phyloP scores from a whole-genome alignment of 441 rosid species.

The Pelargonium myrrhifolium region DNA sequence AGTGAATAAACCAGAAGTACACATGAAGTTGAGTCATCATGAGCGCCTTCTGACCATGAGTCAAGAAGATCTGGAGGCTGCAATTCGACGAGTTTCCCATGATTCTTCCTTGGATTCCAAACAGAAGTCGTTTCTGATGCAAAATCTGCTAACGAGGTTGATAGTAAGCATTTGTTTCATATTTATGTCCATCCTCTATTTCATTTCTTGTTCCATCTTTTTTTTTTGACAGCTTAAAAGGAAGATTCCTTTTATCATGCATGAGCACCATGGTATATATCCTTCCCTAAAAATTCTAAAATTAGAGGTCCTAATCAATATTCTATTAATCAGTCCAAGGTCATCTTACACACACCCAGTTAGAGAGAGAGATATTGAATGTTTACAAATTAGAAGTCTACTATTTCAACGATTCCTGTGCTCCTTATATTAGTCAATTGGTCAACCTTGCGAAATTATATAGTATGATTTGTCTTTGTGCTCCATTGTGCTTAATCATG shows the following conservation, averaged over 20 bases:
- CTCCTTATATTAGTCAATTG: not conserved
- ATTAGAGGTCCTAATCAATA: constrained; percentile 2
- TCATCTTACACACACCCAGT: no score
- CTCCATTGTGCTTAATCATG: not conserved
- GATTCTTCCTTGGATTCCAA: constrained; percentile 67
- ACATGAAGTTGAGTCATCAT: constrained; percentile 29
- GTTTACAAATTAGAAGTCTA: not conserved
- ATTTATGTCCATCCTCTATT: constrained; percentile 1
- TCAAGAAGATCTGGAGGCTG: constrained; percentile 56
- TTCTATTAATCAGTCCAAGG: constrained; percentile 1
- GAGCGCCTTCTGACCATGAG: constrained; percentile 34
- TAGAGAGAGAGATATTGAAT: no score
- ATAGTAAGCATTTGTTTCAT: constrained; percentile 16
- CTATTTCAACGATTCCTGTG: not conserved
- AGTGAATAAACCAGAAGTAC: constrained; percentile 18
- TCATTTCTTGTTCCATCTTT: constrained; percentile 6
- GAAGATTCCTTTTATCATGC: not conserved
- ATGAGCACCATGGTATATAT: constrained; percentile 2
- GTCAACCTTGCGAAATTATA: not conserved
- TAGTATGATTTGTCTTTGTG: not conserved
- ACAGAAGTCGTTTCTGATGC: constrained; percentile 56
- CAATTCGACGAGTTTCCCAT: constrained; percentile 54
- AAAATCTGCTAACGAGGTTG: constrained; percentile 77
- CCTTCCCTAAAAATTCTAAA: not conserved
- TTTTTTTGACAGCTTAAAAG: not conserved